Evolutionary conservation across 495 filamentous ascomycete species (phyloP).

Genomic region (Podospora pseudopauciseta): DNA sequence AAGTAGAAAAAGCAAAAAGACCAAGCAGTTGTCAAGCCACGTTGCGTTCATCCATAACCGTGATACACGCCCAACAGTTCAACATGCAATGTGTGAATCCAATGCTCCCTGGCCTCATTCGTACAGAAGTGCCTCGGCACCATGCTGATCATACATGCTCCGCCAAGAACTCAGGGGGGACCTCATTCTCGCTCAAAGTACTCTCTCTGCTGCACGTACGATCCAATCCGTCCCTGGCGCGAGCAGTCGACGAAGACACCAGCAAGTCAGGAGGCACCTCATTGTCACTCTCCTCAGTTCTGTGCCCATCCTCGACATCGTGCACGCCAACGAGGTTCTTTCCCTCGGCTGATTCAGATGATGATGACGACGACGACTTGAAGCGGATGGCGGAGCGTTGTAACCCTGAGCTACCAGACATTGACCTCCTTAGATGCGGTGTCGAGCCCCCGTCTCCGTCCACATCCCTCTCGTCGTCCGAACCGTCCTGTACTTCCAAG

Average conservation of each 20-base stretch:
- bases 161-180: slow-evolving; percentile 40
- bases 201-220: slow-evolving; percentile 25
- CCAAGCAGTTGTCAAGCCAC: neutral
- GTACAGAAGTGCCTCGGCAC: neutral
- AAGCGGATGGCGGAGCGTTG: neutral
- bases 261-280: slow-evolving; percentile 40
- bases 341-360: slow-evolving; percentile 10
- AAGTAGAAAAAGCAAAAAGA: neutral
- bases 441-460: slow-evolving; percentile 18
- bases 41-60: neutral
- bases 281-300: slow-evolving; percentile 28
- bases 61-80: neutral
- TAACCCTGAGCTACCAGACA: slow-evolving; percentile 8
- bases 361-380: neutral
- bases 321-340: slow-evolving; percentile 46
- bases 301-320: slow-evolving; percentile 21
- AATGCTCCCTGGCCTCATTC: neutral
- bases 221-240: slow-evolving; percentile 1
- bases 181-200: slow-evolving; percentile 33
- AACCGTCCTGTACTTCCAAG: slow-evolving; percentile 8
- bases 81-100: neutral
- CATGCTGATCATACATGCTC: slow-evolving; percentile 25
- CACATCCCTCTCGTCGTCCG: slow-evolving; percentile 2
- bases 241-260: slow-evolving; percentile 13
- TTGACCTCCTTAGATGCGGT: slow-evolving; percentile 22